These are phyloP conservation scores for Austroboletus novae-zelandiae DNA, from an alignment of 1,284 basidiomycete genomes.

Conservation along the genomic window DNA sequence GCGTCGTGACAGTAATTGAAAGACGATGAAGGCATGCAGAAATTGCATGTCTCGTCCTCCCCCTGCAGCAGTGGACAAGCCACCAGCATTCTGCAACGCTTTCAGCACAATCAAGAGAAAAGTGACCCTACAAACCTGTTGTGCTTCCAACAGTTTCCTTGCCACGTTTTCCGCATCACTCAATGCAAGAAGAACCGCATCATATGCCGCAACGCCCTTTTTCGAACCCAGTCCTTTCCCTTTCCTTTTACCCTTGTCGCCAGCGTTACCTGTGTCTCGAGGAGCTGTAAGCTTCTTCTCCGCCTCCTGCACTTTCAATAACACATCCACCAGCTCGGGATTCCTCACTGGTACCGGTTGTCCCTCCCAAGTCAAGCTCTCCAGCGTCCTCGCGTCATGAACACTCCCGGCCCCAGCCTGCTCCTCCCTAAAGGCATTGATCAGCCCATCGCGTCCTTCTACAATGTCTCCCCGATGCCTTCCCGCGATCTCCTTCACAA, in stretches of 20 bases:
- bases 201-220: constrained; percentile 77
- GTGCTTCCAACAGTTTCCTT: constrained; percentile 74
- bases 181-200: constrained; percentile 76
- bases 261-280: constrained; percentile 21
- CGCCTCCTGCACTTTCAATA: constrained; percentile 82
- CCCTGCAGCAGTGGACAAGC: constrained; percentile 29
- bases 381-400: constrained; percentile 52
- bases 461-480: constrained; percentile 61
- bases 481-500: constrained; percentile 72
- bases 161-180: constrained; percentile 87
- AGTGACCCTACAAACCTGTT: constrained; percentile 53
- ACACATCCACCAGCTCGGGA: constrained; percentile 87
- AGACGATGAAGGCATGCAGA: constrained; percentile 83
- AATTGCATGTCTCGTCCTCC: constrained; percentile 74
- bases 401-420: constrained; percentile 38
- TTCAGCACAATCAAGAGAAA: constrained; percentile 5
- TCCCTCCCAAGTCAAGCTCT: constrained; percentile 76
- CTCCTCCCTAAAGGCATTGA: constrained; percentile 51
- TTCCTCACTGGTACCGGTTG: constrained; percentile 84
- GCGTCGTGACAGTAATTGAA: constrained; percentile 81
- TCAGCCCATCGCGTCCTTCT: constrained; percentile 60
- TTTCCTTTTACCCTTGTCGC: constrained; percentile 36
- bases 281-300: constrained; percentile 51
- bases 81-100: constrained; percentile 17
- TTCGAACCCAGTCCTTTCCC: constrained; percentile 54